These are phyloP conservation scores for Solanum sparsipilum DNA, from an alignment of 257 asterid genomes.

Conservation along the genomic window DNA sequence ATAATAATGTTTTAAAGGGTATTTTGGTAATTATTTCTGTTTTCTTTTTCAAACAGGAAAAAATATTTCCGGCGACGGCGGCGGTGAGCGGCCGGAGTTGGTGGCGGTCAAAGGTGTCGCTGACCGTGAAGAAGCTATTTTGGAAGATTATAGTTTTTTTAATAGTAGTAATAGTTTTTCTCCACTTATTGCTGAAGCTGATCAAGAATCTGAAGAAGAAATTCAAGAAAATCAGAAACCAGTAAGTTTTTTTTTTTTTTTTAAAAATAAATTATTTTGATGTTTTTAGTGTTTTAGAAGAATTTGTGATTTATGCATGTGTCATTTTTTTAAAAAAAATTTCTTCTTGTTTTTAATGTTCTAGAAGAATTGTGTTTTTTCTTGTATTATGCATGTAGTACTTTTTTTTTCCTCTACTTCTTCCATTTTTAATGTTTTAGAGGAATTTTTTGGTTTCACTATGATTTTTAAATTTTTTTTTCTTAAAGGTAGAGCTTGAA, in stretches of 20 bases:
- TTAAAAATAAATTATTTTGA: not conserved
- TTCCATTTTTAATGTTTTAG: not conserved
- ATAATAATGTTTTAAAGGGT: not conserved
- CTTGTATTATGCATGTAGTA: not conserved
- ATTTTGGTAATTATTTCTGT: not conserved
- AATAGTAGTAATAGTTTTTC: slow-evolving; percentile 24
- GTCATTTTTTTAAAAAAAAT: not conserved
- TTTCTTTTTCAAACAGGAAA: not conserved
- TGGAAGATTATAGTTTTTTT: slow-evolving; percentile 19
- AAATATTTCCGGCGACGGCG: not conserved
- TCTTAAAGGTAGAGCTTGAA: not conserved
- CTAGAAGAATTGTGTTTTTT: not conserved
- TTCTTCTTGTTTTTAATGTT: not conserved
- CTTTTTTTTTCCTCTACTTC: not conserved
- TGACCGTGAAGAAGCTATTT: slow-evolving; percentile 23
- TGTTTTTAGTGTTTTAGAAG: not conserved
- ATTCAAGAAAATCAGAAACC: slow-evolving; percentile 10
- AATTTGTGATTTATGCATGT: not conserved
- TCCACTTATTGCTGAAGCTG: slow-evolving; percentile 21
- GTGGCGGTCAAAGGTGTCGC: slow-evolving; percentile 17
- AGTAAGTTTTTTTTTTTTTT: not conserved
- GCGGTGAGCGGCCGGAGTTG: not conserved
- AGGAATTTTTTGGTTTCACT: not conserved
- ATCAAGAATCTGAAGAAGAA: not conserved
- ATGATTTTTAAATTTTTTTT: too few relatives aligned